Conservation (phyloP, 768 basidiomycete genomes). For the Floccularia luteovirens region DNA sequence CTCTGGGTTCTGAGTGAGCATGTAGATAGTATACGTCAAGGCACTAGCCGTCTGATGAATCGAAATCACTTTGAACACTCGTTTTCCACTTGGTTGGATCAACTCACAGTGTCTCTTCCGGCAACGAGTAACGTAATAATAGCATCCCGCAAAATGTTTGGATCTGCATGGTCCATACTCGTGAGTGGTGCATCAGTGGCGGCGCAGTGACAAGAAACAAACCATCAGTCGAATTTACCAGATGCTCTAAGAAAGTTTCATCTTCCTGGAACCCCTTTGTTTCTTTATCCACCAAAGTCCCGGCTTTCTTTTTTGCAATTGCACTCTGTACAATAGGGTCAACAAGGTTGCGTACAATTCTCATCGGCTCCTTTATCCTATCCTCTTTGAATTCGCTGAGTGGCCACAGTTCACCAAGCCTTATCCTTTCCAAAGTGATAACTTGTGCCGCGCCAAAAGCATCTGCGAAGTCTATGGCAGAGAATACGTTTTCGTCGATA, state of each 20-base stretch:
- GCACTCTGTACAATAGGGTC: slow-evolving; percentile 10
- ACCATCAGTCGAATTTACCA: slow-evolving; percentile 48
- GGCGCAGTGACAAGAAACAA: neutral
- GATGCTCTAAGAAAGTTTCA: slow-evolving; percentile 38
- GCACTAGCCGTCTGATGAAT: neutral
- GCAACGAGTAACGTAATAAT: neutral
- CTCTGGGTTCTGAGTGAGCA: neutral
- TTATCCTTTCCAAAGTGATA: neutral
- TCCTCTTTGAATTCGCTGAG: slow-evolving; percentile 9
- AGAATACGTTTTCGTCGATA: slow-evolving; percentile 11
- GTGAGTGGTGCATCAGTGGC: neutral
- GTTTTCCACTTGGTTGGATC: neutral
- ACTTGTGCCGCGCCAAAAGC: slow-evolving; percentile 5
- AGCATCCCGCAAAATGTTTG: slow-evolving; percentile 30
- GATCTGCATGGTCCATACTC: slow-evolving; percentile 11
- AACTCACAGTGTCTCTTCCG: neutral
- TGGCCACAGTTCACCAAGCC: slow-evolving; percentile 29
- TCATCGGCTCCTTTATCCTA: slow-evolving; percentile 3
- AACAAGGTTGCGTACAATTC: slow-evolving; percentile 6
- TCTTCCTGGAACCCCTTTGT: slow-evolving; percentile 22
- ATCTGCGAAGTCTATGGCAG: slow-evolving; percentile 6
- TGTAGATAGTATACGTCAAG: neutral
- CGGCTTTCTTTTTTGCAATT: slow-evolving; percentile 3
- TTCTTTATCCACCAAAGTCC: slow-evolving; percentile 8
- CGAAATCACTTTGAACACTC: neutral